Percentiles rank a stretch among this genome's conserved stretches.
phyloP scores from a whole-genome alignment of 305 asterid genomes.

The Fraxinus velutina region DNA sequence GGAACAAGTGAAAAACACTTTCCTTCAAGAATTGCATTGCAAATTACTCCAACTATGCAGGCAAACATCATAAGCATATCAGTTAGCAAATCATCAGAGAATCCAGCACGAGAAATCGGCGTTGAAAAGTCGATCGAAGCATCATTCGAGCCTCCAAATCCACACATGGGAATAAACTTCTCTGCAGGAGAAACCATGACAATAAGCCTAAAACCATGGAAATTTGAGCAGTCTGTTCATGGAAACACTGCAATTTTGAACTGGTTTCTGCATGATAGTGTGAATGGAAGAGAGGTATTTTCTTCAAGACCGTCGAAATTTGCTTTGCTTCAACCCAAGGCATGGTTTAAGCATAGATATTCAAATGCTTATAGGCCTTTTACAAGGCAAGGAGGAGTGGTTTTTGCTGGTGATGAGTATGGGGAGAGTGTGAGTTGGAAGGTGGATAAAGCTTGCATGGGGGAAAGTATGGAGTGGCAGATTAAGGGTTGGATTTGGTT shows the following conservation, averaged over 20 bases:
- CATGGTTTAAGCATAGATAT: conserved; percentile 84
- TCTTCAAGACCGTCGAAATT: conserved; percentile 53
- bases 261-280: conserved; percentile 75
- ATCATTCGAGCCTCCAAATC: conserved; percentile 55
- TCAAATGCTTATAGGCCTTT: conserved; percentile 60
- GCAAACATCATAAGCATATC: conserved; percentile 60
- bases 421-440: conserved; percentile 86
- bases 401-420: conserved; percentile 81
- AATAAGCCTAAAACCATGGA: conserved; percentile 70
- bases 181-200: conserved; percentile 57
- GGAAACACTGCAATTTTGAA: conserved; percentile 52
- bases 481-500: conserved; percentile 76
- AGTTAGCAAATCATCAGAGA: conserved; percentile 70
- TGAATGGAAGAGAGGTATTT: conserved; percentile 70
- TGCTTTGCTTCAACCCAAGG: conserved; percentile 56
- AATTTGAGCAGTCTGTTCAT: conserved; percentile 73
- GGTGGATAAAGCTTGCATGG: conserved; percentile 49
- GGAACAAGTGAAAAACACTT: conserved; percentile 66
- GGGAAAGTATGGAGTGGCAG: conserved; percentile 76
- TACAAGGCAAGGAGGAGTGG: conserved; percentile 69
- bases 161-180: conserved; percentile 52
- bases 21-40: conserved; percentile 29
- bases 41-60: conserved; percentile 60
- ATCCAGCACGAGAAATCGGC: conserved; percentile 54
- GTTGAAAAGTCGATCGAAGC: conserved; percentile 61